These are phyloP conservation scores for Acanthamoeba polyphaga DNA, from an alignment of 208 protist species.

Conservation along the genomic window DNA sequence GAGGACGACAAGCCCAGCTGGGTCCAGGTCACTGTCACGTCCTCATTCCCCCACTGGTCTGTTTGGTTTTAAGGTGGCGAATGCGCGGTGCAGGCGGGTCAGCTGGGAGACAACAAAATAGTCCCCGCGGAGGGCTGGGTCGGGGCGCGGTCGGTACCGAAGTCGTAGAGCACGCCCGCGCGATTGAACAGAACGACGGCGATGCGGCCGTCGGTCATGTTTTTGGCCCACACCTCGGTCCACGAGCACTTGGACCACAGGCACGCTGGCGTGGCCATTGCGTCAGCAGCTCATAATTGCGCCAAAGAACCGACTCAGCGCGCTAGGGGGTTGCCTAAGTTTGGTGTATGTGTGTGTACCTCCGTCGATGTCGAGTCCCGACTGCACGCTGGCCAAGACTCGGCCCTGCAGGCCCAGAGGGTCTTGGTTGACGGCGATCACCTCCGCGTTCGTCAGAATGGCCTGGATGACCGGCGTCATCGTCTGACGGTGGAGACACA, in stretches of 20 bases:
- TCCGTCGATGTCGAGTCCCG: too few species aligned
- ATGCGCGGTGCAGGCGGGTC: too few species aligned
- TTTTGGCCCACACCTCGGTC: not conserved
- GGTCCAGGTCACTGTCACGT: not conserved
- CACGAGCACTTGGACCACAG: not conserved
- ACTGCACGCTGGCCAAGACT: not conserved
- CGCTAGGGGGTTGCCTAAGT: too few species aligned
- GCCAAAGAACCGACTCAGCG: too few species aligned
- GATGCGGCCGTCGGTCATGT: not conserved
- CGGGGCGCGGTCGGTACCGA: not conserved
- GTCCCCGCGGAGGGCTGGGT: too few species aligned
- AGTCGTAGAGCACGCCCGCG: not conserved
- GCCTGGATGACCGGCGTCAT: not conserved
- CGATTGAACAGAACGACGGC: not conserved
- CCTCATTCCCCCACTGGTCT: not conserved
- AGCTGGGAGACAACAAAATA: too few species aligned
- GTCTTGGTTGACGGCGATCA: slow-evolving; percentile 82
- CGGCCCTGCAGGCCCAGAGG: slow-evolving; percentile 77
- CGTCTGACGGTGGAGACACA: too few species aligned
- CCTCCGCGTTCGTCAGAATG: slow-evolving; percentile 68
- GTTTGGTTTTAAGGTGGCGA: not conserved
- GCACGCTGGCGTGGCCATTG: not conserved
- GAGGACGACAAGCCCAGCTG: not conserved
- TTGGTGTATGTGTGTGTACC: too few species aligned
- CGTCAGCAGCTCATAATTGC: too few species aligned